These are phyloP conservation scores for Ophiostoma sp. DNA, from an alignment of 2,329 filamentous ascomycete genomes.

Conservation along the genomic window DNA sequence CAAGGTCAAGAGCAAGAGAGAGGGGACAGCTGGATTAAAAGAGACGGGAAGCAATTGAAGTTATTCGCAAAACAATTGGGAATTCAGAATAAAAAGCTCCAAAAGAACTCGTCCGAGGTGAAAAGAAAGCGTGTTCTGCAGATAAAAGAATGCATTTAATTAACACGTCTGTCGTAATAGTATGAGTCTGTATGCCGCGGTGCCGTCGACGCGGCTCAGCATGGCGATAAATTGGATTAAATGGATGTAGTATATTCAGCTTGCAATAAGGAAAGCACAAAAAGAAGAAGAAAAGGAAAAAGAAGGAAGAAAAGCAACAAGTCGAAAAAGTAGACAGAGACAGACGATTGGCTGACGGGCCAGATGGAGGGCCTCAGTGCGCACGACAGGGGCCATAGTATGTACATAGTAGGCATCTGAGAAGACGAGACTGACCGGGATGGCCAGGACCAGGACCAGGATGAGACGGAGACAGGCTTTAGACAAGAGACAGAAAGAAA, in stretches of 20 bases:
- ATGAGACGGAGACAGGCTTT: not conserved
- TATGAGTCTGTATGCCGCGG: not conserved
- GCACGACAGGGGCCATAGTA: not conserved
- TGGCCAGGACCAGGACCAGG: conserved; percentile 4
- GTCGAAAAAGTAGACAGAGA: conserved; percentile 2
- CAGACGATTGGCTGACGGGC: not conserved
- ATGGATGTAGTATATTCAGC: not conserved
- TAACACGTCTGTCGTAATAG: not conserved
- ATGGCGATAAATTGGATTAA: conserved; percentile 9
- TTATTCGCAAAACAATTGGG: not conserved
- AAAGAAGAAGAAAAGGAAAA: not conserved
- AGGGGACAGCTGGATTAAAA: conserved; percentile 1
- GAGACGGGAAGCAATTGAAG: not conserved
- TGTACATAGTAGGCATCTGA: not conserved
- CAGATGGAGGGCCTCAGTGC: not conserved
- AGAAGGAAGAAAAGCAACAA: not conserved
- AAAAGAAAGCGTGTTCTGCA: not conserved
- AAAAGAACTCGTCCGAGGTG: too few species aligned
- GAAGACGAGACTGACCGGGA: conserved; percentile 1
- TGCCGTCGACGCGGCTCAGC: conserved; percentile 1
- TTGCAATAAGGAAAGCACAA: not conserved
- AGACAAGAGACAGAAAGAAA: not conserved
- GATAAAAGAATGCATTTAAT: conserved; percentile 7
- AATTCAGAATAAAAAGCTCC: not conserved
- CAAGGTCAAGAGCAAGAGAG: not conserved